Evolutionary conservation across 176 grass and related monocot species (phyloP).

Genomic region (Alloteropsis semialata): DNA sequence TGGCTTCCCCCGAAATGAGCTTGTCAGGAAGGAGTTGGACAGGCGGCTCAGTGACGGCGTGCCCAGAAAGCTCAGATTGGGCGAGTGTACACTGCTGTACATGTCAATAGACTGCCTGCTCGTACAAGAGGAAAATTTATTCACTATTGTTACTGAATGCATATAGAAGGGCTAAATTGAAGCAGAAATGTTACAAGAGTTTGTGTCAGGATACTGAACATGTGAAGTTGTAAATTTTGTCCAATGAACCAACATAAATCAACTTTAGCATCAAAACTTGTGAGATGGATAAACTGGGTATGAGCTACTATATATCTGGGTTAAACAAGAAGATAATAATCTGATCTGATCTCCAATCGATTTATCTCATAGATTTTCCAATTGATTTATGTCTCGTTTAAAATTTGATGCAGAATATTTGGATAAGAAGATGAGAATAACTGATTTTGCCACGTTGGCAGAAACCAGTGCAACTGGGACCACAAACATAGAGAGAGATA

Average conservation of each 20-base stretch:
- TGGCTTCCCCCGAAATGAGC: constrained; percentile 59
- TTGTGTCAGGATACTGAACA: background rate
- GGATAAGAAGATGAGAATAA: background rate
- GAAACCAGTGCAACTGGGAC: background rate
- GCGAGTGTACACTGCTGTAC: constrained; percentile 55
- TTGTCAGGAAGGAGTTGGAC: constrained; percentile 66
- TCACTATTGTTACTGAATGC: background rate
- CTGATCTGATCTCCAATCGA: background rate
- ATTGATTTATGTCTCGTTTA: background rate
- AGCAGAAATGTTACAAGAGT: background rate
- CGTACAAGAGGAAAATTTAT: background rate
- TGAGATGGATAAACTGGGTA: background rate
- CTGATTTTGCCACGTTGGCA: background rate
- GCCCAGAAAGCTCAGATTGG: constrained; percentile 58
- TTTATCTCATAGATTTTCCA: background rate
- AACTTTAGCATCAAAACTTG: background rate
- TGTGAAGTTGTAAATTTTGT: background rate
- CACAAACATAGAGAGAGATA: background rate
- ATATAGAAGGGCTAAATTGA: background rate
- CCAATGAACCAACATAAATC: background rate
- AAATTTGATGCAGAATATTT: background rate
- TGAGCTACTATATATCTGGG: background rate
- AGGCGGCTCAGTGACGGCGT: constrained; percentile 47
- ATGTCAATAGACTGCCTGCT: constrained; percentile 84
- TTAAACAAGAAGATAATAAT: background rate